Percentiles rank a stretch among this genome's conserved stretches.
These are phyloP conservation scores for Hymenoscyphus salicellus DNA, from an alignment of 2,329 filamentous ascomycete genomes.

Conservation along the genomic window DNA sequence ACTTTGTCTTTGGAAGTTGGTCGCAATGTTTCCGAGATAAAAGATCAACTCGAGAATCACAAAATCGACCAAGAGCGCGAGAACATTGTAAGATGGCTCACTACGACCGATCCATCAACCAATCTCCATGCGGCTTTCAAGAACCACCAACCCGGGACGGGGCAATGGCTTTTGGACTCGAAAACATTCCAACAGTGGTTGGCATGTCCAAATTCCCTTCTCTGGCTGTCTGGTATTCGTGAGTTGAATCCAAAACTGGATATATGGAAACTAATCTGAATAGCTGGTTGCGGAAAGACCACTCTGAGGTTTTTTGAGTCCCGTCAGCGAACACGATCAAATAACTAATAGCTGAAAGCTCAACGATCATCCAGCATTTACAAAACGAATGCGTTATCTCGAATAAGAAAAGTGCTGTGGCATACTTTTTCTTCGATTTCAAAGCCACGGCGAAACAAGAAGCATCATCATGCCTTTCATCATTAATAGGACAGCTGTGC, in stretches of 20 bases:
- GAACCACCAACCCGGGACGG: constrained; percentile 14
- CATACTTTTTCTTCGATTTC: no score
- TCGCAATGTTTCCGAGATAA: background rate
- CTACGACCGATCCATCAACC: constrained; percentile 13
- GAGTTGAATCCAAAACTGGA: background rate
- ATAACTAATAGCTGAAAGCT: no score
- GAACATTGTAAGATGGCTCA: background rate
- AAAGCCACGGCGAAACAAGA: no score
- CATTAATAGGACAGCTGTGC: no score
- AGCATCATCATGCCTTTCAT: no score
- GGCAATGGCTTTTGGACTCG: constrained; percentile 18
- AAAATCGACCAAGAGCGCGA: background rate
- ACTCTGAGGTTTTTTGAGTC: constrained; percentile 3
- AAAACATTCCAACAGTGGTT: constrained; percentile 11
- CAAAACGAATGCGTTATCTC: no score
- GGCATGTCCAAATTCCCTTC: constrained; percentile 4
- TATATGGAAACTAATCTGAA: no score
- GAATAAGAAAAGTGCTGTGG: no score
- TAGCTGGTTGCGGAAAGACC: constrained; percentile 17
- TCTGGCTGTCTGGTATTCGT: constrained; percentile 20
- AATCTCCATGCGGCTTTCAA: constrained; percentile 15
- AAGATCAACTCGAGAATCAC: no score
- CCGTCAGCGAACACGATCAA: no score
- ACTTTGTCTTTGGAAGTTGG: no score
- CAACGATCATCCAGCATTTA: no score